A percentile compares a stretch with the other conserved stretches of the same genome.
phyloP scores from a whole-genome alignment of 805 yeast species.

The Yarrowia sp. region DNA sequence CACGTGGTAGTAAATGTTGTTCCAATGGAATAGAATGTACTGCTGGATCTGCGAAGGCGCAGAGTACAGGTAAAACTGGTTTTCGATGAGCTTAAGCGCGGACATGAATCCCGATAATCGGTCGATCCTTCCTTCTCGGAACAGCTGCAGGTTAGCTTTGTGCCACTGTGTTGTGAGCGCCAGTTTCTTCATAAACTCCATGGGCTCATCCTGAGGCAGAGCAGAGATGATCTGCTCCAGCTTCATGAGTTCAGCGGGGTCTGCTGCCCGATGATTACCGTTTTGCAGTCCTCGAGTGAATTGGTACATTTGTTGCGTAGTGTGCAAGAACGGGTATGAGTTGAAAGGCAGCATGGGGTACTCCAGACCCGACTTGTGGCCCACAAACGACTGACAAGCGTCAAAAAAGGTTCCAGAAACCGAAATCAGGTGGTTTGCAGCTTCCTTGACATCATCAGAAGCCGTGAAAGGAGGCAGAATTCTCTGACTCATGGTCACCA shows the following conservation, averaged over 20 bases:
- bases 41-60: background rate
- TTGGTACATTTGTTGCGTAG: background rate
- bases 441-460: background rate
- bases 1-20: slow-evolving; percentile 20
- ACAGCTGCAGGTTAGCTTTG: slow-evolving; percentile 1
- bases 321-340: slow-evolving; percentile 4
- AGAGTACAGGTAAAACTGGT: background rate
- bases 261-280: background rate
- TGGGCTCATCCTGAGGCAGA: background rate
- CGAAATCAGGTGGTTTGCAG: slow-evolving; percentile 2
- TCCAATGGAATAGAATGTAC: slow-evolving; percentile 15
- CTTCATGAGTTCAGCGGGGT: background rate
- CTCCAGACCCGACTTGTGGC: slow-evolving; percentile 1
- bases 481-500: slow-evolving; percentile 14
- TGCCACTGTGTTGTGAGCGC: background rate
- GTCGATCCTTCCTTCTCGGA: background rate
- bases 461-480: slow-evolving; percentile 1
- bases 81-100: background rate
- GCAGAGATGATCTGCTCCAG: background rate
- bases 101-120: background rate
- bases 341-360: background rate
- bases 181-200: slow-evolving; percentile 4
- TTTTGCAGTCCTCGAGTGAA: background rate
- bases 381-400: slow-evolving; percentile 12
- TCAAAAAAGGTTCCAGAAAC: slow-evolving; percentile 12